Base-by-base conservation (phyloP, 148 eudicot species). In the Chenopodium formosanum region DNA sequence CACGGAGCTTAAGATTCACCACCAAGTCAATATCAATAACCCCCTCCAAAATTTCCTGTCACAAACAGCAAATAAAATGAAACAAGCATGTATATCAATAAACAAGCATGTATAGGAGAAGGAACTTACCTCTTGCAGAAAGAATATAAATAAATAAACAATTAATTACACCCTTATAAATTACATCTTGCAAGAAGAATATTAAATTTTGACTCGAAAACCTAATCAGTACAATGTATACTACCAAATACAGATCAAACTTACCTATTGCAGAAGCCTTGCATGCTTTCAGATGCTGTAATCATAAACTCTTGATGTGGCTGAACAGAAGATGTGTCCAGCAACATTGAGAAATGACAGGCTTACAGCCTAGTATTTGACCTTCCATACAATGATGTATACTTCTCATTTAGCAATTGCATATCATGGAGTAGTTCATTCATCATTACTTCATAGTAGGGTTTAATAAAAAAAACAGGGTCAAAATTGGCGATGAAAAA, bases 21-120 rank as follows among this genome's bases (percentile, higher is more conserved):
- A 93, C 98, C 90, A 94, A 85, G 73, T 93, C 97, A 67, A 94
- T 91, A 76, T 93, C 90, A 56, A 90, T 89, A 50, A 93, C 92
- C 67, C 92, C 94, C 81, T 94, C 95, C 79, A 94, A 78, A 80
- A 94, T 91, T 86, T 94, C 94, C 98, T 93, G 90, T 79, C 80
- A 73, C 17, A 37, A 32, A 7, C 62, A 32, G 8, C 29, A 62
- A 75, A 2, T 12, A 82, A 11, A 12, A 79, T 58, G 72, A 50
- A 62, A 40, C 31, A 65, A 65, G 27, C 34, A 67, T 69, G 20
- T 11, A 83, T 31, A 73, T 78, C 32, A 74, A 67, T 32, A 53
- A 27, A 27, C 53, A 74, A n/a, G 22, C 32, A 31, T 31, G 32
- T 31, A 48, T 63, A 48, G 23, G 16, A 52, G 62, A 83, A 73